Base-by-base conservation (phyloP, 495 filamentous ascomycete genomes). In the Terfezia claveryi region DNA sequence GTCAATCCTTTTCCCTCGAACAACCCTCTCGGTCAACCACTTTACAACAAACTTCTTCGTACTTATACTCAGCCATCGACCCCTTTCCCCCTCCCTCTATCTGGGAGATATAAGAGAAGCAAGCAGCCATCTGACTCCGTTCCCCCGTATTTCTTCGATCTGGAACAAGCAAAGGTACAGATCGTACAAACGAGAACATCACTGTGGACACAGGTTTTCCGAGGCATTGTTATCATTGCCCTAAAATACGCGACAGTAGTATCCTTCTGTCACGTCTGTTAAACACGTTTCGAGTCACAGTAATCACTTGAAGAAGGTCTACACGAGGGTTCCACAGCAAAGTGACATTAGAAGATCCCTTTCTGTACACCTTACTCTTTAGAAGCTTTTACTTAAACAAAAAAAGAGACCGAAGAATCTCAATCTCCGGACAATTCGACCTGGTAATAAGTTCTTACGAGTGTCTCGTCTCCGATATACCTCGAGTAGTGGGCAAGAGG, bases 141-240 rank as follows among this genome's bases (percentile, higher is more conserved):
- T 58, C 37, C 58, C 58, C 59, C 57, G 59, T 61, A 55, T 61
- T 64, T 51, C 61, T 60, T 51, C 62, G 55, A 55, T 51, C 51
- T 59, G 56, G 61, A 65, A 58, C 60, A 58, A 55, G 49, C 54
- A 44, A 58, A 53, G 52, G 58, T 51, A 38, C 46, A 37, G 51
- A 54, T 37, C 58, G 55, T 51, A 61, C 65, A 62, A 61, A 63
- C 53, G 61, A 60, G 58, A 50, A 56, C 59, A 54, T 61, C 65
- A 64, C 59, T 61, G 63, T 58, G 56, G 55, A 66, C 61, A 66
- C 58, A 59, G 58, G 53, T 55, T 59, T 46, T 58, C 52, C 56
- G 55, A 62, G 59, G 60, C 27, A 32, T 32, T 32, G 27, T 44
- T 55, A 41, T 59, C 27, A 32, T 32, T 32, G 27, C 27, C 27